phyloP scores from a whole-genome alignment of 768 basidiomycete species.

The Phylloporus arenicola region DNA sequence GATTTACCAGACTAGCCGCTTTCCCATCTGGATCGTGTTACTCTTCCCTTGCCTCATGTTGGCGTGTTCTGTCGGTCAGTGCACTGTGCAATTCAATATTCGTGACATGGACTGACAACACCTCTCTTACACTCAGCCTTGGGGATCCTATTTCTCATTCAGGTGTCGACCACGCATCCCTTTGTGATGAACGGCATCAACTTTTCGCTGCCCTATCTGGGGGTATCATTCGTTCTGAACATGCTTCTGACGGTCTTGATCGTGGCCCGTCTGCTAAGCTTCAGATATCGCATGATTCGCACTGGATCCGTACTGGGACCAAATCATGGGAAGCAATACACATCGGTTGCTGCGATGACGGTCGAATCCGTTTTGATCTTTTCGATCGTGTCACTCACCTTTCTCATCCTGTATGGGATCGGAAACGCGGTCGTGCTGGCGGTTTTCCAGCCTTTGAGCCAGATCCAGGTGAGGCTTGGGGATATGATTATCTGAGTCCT shows the following conservation, averaged over 20 bases:
- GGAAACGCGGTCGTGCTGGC: slow-evolving; percentile 22
- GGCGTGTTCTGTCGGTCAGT: slow-evolving; percentile 10
- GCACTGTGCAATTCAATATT: too few species aligned
- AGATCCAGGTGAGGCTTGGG: slow-evolving; percentile 21
- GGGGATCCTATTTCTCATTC: slow-evolving; percentile 9
- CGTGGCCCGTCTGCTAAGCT: slow-evolving; percentile 23
- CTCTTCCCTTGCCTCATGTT: slow-evolving; percentile 3
- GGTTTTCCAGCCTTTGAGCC: slow-evolving; percentile 26
- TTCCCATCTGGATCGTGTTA: slow-evolving; percentile 9
- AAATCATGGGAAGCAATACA: slow-evolving; percentile 23
- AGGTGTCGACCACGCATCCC: slow-evolving; percentile 11
- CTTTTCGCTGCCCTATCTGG: slow-evolving; percentile 21
- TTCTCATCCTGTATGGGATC: slow-evolving; percentile 25
- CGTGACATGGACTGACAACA: background rate
- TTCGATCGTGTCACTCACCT: slow-evolving; percentile 23
- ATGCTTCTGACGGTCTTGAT: slow-evolving; percentile 31
- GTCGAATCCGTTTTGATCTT: slow-evolving; percentile 34
- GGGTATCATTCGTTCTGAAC: slow-evolving; percentile 28
- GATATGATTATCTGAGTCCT: too few species aligned
- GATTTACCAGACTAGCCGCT: background rate
- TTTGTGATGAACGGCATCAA: slow-evolving; percentile 7
- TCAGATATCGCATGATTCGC: slow-evolving; percentile 14
- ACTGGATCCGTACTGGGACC: slow-evolving; percentile 16
- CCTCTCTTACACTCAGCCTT: background rate
- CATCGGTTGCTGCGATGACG: slow-evolving; percentile 30